These are phyloP conservation scores for Mycena chlorophos DNA, from an alignment of 768 basidiomycete genomes.

Conservation along the genomic window DNA sequence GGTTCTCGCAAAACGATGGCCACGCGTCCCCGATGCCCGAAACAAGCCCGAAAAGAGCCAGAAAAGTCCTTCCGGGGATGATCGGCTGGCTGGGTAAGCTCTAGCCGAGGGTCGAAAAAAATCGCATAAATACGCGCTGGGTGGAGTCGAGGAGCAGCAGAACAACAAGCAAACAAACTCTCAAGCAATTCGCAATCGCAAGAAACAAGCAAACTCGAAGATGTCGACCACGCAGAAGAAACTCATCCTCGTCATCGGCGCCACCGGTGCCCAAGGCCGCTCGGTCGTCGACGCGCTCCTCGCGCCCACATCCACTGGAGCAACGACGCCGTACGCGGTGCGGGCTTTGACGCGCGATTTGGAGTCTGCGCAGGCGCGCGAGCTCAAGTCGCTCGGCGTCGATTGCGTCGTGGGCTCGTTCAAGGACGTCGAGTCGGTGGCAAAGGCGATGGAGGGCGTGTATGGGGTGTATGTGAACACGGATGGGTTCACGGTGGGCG, in stretches of 20 bases:
- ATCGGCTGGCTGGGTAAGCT: too few species aligned
- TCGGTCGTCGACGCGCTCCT: conserved; percentile 39
- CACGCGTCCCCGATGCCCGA: too few species aligned
- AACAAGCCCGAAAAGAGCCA: too few species aligned
- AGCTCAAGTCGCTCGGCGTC: conserved; percentile 35
- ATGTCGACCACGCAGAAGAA: conserved; percentile 20
- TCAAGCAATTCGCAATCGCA: too few species aligned
- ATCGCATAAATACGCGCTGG: too few species aligned
- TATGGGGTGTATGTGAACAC: conserved; percentile 46
- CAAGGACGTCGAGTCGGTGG: conserved; percentile 32
- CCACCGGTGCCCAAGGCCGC: conserved; percentile 45
- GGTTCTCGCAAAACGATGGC: too few species aligned
- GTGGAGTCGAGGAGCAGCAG: too few species aligned
- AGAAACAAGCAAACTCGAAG: too few species aligned
- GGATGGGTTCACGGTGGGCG: conserved; percentile 42
- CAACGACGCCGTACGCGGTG: conserved; percentile 41
- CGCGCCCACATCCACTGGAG: conserved; percentile 33
- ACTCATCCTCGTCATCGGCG: conserved; percentile 44
- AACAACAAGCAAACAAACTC: too few species aligned
- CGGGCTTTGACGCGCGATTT: conserved; percentile 43
- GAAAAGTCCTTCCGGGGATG: too few species aligned
- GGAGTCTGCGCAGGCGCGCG: conserved; percentile 32
- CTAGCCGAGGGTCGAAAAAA: too few species aligned
- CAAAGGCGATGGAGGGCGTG: conserved; percentile 34
- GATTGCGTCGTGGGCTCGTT: conserved; percentile 41